Conservation (phyloP, 768 basidiomycete genomes). For the Pleurotus salmoneostramineus region DNA sequence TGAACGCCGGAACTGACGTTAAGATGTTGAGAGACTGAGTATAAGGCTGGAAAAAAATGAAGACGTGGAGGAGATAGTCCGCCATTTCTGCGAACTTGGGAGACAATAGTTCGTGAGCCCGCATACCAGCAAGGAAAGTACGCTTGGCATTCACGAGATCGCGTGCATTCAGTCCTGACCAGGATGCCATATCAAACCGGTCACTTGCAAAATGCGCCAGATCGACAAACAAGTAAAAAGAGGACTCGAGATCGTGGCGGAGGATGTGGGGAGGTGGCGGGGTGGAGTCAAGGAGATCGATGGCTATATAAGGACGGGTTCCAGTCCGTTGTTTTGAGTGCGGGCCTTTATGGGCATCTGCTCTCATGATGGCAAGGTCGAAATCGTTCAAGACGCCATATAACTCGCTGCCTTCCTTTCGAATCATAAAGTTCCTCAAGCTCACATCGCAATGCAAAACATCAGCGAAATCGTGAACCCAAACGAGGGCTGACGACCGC, state of each 20-base stretch:
- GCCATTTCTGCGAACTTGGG: too few relatives aligned
- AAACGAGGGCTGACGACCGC: not conserved
- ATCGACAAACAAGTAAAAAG: not conserved
- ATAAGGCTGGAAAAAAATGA: too few relatives aligned
- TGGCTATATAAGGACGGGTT: not conserved
- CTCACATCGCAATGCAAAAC: slow-evolving; percentile 2
- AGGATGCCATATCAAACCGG: too few relatives aligned
- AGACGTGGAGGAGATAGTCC: too few relatives aligned
- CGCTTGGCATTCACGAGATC: too few relatives aligned
- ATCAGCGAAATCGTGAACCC: not conserved
- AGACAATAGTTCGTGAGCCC: too few relatives aligned
- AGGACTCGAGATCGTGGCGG: slow-evolving; percentile 3
- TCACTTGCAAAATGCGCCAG: too few relatives aligned
- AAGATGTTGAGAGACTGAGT: too few relatives aligned
- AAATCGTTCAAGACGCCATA: slow-evolving; percentile 1
- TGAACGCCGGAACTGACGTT: too few relatives aligned
- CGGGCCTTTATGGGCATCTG: not conserved
- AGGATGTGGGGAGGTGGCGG: not conserved
- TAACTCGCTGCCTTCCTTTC: not conserved
- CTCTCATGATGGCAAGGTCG: not conserved
- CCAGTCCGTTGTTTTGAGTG: not conserved
- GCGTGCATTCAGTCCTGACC: not conserved
- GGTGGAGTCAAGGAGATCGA: not conserved
- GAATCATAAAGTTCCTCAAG: not conserved
- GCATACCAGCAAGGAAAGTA: too few relatives aligned